phyloP scores from a whole-genome alignment of 306 rosid species.

The Lotus japonicus region DNA sequence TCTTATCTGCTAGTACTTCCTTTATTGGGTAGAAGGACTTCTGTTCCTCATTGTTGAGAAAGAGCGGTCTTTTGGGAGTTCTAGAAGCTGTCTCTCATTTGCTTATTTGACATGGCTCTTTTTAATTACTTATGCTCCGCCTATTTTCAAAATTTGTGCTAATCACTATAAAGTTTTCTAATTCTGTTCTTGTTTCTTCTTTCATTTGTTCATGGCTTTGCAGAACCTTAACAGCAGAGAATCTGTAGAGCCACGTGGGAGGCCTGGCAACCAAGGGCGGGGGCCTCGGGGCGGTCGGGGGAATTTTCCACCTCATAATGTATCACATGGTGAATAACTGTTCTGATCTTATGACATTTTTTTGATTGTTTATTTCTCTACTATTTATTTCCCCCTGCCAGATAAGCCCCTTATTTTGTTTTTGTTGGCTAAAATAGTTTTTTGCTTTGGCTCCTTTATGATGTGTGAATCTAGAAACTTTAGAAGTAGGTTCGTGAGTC shows the following conservation, averaged over 20 bases:
- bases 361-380: not conserved
- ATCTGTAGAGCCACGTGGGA: conserved; percentile 68
- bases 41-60: not conserved
- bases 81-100: not conserved
- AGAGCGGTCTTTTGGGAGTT: conserved; percentile 1
- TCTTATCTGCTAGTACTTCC: not conserved
- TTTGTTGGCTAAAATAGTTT: not conserved
- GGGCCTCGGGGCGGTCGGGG: conserved; percentile 76
- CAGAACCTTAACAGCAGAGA: conserved; percentile 77
- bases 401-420: not conserved
- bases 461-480: not conserved
- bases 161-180: not conserved
- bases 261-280: conserved; percentile 64
- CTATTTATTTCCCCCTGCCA: not conserved
- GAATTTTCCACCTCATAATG: conserved; percentile 50
- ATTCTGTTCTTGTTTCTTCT: conserved; percentile 10
- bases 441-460: not conserved
- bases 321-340: conserved; percentile 64
- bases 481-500: conserved; percentile 13
- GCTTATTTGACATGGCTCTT: not conserved
- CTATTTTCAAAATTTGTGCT: not conserved
- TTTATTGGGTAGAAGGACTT: not conserved
- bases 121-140: not conserved
- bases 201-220: conserved; percentile 28
- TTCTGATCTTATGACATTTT: conserved; percentile 8